phyloP scores from a whole-genome alignment of 2,329 filamentous ascomycete species.

The Alternaria gaisen region DNA sequence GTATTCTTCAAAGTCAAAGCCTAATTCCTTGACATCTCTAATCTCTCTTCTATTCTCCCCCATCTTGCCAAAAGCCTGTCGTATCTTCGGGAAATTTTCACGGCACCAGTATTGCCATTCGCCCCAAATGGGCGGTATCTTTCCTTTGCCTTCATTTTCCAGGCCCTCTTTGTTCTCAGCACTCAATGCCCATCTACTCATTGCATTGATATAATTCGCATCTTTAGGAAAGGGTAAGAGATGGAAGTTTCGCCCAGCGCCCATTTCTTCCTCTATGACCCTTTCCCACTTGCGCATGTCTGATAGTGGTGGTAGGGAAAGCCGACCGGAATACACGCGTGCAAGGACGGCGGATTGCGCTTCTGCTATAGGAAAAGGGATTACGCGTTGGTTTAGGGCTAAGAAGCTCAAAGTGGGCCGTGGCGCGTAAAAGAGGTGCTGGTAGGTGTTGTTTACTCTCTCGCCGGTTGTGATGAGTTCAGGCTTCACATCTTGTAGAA shows the following conservation, averaged over 20 bases:
- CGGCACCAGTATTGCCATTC: constrained; percentile 77
- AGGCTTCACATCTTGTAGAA: constrained; percentile 65
- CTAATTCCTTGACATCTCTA: constrained; percentile 74
- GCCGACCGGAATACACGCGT: constrained; percentile 76
- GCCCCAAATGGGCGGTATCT: constrained; percentile 75
- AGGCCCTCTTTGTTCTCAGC: constrained; percentile 53
- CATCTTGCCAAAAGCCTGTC: constrained; percentile 72
- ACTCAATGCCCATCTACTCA: constrained; percentile 68
- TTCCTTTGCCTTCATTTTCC: constrained; percentile 62
- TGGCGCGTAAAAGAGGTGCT: constrained; percentile 79
- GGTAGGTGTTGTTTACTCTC: constrained; percentile 75
- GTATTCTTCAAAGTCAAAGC: constrained; percentile 65
- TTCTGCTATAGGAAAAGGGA: constrained; percentile 86
- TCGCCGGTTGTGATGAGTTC: constrained; percentile 73
- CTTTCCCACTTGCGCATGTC: constrained; percentile 77
- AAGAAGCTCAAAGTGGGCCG: constrained; percentile 83
- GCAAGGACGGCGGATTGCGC: constrained; percentile 80
- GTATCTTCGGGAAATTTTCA: constrained; percentile 72
- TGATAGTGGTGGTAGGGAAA: constrained; percentile 68
- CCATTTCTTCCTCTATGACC: constrained; percentile 52
- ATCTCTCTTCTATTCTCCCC: constrained; percentile 68
- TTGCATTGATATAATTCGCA: constrained; percentile 73
- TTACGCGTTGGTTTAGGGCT: constrained; percentile 79
- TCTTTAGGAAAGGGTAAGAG: constrained; percentile 68
- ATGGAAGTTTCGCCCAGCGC: constrained; percentile 63